These are phyloP conservation scores for Terana coerulea DNA, from an alignment of 768 basidiomycete species.

Conservation along the genomic window DNA sequence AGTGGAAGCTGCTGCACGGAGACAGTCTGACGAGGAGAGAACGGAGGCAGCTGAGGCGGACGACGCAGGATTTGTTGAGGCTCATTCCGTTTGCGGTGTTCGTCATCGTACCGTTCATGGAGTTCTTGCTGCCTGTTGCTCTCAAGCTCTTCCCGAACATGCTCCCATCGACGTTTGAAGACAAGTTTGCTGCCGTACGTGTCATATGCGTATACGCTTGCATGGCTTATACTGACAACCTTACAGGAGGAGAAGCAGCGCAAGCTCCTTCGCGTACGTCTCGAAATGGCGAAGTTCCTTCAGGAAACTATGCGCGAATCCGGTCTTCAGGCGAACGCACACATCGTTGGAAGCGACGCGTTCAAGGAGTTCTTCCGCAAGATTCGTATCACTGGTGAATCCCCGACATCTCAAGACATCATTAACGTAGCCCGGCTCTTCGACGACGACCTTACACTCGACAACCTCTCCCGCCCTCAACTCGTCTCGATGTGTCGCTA, in stretches of 20 bases:
- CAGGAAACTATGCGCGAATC: slow-evolving; percentile 96
- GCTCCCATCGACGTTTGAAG: slow-evolving; percentile 97
- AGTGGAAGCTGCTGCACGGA: slow-evolving; percentile 91
- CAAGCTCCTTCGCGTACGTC: slow-evolving; percentile 87
- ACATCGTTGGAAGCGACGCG: slow-evolving; percentile 90
- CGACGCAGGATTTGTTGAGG: slow-evolving; percentile 88
- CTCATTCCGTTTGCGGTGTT: slow-evolving; percentile 96
- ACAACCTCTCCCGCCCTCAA: slow-evolving; percentile 98
- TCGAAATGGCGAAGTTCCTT: slow-evolving; percentile 99
- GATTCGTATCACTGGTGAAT: slow-evolving; percentile 93
- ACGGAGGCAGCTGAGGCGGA: slow-evolving; percentile 85
- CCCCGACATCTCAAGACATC: slow-evolving; percentile 83
- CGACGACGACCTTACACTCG: slow-evolving; percentile 95
- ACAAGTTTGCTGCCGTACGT: slow-evolving; percentile 88
- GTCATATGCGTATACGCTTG: slow-evolving; percentile 4
- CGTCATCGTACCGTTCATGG: slow-evolving; percentile 97
- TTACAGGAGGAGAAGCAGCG: slow-evolving; percentile 92
- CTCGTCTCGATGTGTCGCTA: slow-evolving; percentile 96
- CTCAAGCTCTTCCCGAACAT: slow-evolving; percentile 98
- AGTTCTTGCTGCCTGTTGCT: slow-evolving; percentile 90
- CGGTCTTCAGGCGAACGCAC: slow-evolving; percentile 86
- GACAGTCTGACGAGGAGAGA: slow-evolving; percentile 90
- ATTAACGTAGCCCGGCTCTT: slow-evolving; percentile 95
- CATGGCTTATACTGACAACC: not conserved
- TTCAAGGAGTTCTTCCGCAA: slow-evolving; percentile 99